Conservation (phyloP, 352 stramenopile species). For the Globisporangium perplexum region DNA sequence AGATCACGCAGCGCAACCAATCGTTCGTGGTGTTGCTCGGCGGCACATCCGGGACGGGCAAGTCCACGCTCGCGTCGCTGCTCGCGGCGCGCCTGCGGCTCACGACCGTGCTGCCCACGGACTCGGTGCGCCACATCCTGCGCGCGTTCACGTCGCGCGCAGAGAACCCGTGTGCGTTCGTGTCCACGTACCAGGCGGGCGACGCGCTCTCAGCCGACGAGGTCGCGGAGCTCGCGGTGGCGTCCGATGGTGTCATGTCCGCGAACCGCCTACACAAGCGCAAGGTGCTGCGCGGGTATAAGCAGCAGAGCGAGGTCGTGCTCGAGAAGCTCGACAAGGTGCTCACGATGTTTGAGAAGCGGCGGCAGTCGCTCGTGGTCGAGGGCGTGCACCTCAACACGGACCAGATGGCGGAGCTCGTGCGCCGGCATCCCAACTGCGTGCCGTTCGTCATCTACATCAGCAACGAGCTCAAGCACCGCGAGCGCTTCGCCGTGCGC, state of each 20-base stretch:
- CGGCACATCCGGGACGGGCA: constrained; percentile 80
- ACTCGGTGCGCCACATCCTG: constrained; percentile 82
- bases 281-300: constrained; percentile 77
- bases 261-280: constrained; percentile 73
- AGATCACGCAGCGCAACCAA: constrained; percentile 82
- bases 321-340: constrained; percentile 81
- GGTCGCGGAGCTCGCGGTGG: constrained; percentile 35
- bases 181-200: constrained; percentile 86
- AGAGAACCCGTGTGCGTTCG: constrained; percentile 75
- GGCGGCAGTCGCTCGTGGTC: constrained; percentile 79
- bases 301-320: constrained; percentile 75
- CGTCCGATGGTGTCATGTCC: constrained; percentile 46
- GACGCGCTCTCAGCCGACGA: constrained; percentile 52
- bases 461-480: constrained; percentile 85
- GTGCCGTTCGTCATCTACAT: constrained; percentile 89
- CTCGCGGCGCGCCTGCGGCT: constrained; percentile 68
- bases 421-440: constrained; percentile 76
- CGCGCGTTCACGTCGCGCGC: constrained; percentile 78
- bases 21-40: constrained; percentile 85
- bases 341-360: constrained; percentile 81
- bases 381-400: constrained; percentile 85
- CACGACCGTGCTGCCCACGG: constrained; percentile 79
- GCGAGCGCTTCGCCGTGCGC: constrained; percentile 78
- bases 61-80: constrained; percentile 80
- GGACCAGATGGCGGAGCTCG: constrained; percentile 72